Conservation (phyloP, 2,329 filamentous ascomycete species). For the Fusarium sp. region DNA sequence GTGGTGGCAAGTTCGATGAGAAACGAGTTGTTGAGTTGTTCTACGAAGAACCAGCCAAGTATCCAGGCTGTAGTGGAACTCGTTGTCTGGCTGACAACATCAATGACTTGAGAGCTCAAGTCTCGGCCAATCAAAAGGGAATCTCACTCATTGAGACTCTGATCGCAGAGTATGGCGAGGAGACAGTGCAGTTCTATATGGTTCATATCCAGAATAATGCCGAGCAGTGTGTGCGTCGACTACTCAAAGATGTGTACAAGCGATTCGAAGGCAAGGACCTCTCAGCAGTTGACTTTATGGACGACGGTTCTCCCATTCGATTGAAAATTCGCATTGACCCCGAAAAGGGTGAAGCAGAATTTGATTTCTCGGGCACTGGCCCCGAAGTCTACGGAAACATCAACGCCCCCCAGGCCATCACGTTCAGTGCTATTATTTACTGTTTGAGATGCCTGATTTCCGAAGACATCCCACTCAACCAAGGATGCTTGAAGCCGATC, state of each 20-base stretch:
- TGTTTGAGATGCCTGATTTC: slow-evolving; percentile 81
- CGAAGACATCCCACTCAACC: slow-evolving; percentile 84
- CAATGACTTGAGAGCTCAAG: slow-evolving; percentile 84
- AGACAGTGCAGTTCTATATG: slow-evolving; percentile 88
- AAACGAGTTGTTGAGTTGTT: slow-evolving; percentile 77
- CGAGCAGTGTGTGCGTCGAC: slow-evolving; percentile 75
- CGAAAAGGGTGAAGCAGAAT: slow-evolving; percentile 78
- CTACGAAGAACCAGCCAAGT: slow-evolving; percentile 76
- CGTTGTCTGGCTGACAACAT: slow-evolving; percentile 82
- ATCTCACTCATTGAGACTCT: slow-evolving; percentile 81
- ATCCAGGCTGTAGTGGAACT: slow-evolving; percentile 80
- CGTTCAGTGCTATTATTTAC: slow-evolving; percentile 88
- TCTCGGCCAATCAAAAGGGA: slow-evolving; percentile 85
- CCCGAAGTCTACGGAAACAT: slow-evolving; percentile 83
- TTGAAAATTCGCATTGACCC: slow-evolving; percentile 79
- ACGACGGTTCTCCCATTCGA: slow-evolving; percentile 81
- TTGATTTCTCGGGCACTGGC: slow-evolving; percentile 83
- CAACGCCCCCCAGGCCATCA: slow-evolving; percentile 84
- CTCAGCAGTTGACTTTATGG: slow-evolving; percentile 81
- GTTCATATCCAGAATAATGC: slow-evolving; percentile 81
- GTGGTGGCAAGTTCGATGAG: slow-evolving; percentile 80
- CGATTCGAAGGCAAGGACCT: slow-evolving; percentile 77
- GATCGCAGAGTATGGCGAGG: slow-evolving; percentile 80
- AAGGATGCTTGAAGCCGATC: slow-evolving; percentile 81
- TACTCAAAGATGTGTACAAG: slow-evolving; percentile 76